A percentile compares a stretch with the other conserved stretches of the same genome.
Evolutionary conservation across 805 yeast genomes (phyloP).

Genomic region (Lachancea dasiensis): DNA sequence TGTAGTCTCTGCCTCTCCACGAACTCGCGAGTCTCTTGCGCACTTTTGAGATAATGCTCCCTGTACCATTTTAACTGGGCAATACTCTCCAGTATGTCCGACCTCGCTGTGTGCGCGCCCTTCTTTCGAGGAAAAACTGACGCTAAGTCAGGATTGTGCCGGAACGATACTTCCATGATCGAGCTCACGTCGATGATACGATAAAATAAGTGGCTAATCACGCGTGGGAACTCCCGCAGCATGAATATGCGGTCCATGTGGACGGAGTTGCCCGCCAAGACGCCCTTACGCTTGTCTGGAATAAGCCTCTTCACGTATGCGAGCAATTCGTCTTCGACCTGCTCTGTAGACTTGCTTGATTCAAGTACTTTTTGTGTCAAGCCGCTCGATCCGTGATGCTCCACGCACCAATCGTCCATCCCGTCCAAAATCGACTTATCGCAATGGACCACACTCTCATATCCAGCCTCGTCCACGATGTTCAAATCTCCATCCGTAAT

Average conservation of each 20-base stretch:
- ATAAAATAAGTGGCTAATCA: constrained; percentile 57
- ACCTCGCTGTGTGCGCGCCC: constrained; percentile 76
- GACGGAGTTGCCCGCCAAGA: constrained; percentile 86
- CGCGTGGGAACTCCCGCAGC: constrained; percentile 75
- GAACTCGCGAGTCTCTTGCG: constrained; percentile 14
- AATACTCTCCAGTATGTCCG: constrained; percentile 87
- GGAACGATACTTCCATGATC: constrained; percentile 67
- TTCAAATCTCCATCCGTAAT: constrained; percentile 80
- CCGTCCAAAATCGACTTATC: constrained; percentile 52
- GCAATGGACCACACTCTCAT: constrained; percentile 74
- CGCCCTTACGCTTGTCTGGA: constrained; percentile 48
- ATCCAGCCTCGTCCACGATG: constrained; percentile 62
- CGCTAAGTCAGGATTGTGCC: constrained; percentile 68
- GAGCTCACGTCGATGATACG: constrained; percentile 88
- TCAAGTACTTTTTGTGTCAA: constrained; percentile 63
- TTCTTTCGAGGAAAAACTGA: constrained; percentile 54
- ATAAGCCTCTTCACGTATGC: constrained; percentile 53
- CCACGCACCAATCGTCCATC: constrained; percentile 87
- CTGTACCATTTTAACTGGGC: constrained; percentile 73
- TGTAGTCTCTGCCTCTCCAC: constrained; percentile 8
- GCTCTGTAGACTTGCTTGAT: constrained; percentile 44
- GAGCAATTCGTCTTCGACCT: constrained; percentile 62
- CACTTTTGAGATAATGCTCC: constrained; percentile 50
- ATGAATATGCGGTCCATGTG: constrained; percentile 88
- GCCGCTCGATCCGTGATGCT: constrained; percentile 76